A percentile compares a stretch with the other conserved stretches of the same genome.
phyloP scores from a whole-genome alignment of 306 rosid species.

The Fragaria vesca region DNA sequence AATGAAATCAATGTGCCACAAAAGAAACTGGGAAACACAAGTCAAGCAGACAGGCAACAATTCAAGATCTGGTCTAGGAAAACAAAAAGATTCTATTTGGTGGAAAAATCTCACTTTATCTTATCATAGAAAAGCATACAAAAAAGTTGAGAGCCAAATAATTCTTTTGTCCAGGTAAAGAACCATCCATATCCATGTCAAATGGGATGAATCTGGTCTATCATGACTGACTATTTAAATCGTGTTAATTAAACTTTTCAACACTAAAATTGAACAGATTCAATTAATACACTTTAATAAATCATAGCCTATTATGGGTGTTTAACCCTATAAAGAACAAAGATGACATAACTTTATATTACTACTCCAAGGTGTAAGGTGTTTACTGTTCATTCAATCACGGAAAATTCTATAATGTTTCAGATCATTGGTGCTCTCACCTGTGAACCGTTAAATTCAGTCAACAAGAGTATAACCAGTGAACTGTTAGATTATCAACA shows the following conservation, averaged over 20 bases:
- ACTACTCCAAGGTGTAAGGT: not conserved
- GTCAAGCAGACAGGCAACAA: not conserved
- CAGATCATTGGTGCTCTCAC: not conserved
- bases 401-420: not conserved
- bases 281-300: not conserved
- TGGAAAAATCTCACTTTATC: not conserved
- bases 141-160: not conserved
- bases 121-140: not conserved
- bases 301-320: not conserved
- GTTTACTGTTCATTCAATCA: not conserved
- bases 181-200: not conserved
- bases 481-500: not conserved
- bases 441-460: not conserved
- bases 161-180: not conserved
- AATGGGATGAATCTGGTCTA: not conserved
- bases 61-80: not conserved
- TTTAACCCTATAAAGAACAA: not conserved
- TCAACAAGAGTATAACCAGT: not conserved
- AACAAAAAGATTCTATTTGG: not conserved
- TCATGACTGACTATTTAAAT: not conserved
- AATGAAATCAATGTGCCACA: not conserved
- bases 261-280: not conserved
- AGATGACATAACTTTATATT: not conserved
- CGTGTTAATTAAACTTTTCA: not conserved
- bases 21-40: not conserved